phyloP scores from a whole-genome alignment of 257 asterid genomes.

The Cinchona pubescens region DNA sequence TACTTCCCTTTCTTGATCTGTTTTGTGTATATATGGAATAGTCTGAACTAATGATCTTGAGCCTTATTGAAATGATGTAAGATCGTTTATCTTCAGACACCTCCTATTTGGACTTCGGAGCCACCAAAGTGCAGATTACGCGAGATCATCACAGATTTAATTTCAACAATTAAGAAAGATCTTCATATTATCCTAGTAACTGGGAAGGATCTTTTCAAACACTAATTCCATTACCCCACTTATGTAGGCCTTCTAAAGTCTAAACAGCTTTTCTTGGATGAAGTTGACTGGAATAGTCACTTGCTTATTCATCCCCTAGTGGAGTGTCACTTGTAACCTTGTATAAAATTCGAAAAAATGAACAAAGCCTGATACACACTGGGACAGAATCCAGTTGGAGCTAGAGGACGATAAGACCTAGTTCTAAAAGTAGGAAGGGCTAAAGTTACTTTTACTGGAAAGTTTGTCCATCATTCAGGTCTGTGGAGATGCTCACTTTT shows the following conservation, averaged over 20 bases:
- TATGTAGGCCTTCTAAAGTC: background rate
- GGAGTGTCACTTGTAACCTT: conserved; percentile 1
- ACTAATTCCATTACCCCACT: background rate
- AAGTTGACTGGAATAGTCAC: conserved; percentile 19
- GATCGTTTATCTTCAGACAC: background rate
- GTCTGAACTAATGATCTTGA: background rate
- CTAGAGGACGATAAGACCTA: conserved; percentile 11
- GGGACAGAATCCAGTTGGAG: conserved; percentile 12
- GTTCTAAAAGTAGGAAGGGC: conserved; percentile 13
- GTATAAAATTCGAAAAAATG: conserved; percentile 9
- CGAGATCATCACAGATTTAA: background rate
- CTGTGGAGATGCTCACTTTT: background rate
- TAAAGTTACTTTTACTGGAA: conserved; percentile 14
- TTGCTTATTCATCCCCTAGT: conserved; percentile 12
- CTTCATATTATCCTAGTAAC: background rate
- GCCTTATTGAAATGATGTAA: background rate
- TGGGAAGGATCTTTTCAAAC: background rate
- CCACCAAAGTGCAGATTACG: background rate
- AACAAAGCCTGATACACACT: conserved; percentile 7
- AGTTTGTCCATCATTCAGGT: conserved; percentile 19
- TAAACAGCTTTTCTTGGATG: conserved; percentile 1
- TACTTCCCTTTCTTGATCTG: background rate
- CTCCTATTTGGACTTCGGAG: background rate
- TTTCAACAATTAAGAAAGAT: background rate
- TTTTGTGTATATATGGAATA: background rate